Base-by-base conservation (phyloP, 129 eudicot species). In the Ambrosia trifida region DNA sequence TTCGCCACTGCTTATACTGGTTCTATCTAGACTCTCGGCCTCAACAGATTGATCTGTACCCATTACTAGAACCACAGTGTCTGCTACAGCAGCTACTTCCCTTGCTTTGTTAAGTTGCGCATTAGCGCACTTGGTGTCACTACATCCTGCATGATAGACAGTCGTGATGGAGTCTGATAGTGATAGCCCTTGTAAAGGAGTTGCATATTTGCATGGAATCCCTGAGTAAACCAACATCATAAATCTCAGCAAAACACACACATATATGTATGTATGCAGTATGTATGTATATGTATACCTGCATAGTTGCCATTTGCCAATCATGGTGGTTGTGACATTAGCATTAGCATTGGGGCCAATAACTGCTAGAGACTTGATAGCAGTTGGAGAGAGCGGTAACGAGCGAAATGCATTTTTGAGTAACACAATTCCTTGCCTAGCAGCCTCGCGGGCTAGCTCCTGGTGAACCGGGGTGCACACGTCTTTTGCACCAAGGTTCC, bases 271-370 rank as follows among this genome's bases (percentile, higher is more conserved):
- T 51, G 8, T 13, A 7, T n/a, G 14, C n/a, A n/a, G n/a, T n/a
- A n/a, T n/a, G n/a, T n/a, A n/a, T 38, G n/a, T 18, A 13, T 30
- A 24, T 28, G 60, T 17, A 44, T 40, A 73, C 88, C 88, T 31
- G 83, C 85, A n/a, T n/a, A n/a, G n/a, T n/a, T n/a, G 12, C 80
- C 80, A 20, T 74, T 80, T 18, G n/a, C 88, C 72, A 4, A 84
- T 35, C 88, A 84, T 84, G 17, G 83, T 41, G 13, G 31, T 58
- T 9, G 83, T 84, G 36, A 63, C 88, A 51, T 73, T 52, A 43
- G n/a, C n/a, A n/a, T n/a, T n/a, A n/a, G 85, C 83, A 70, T 77
- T 77, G 36, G 88, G 88, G 16, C 88, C 88, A 17, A 84, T 77
- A 1, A 84, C 32, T 11, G 88, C 88, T 47, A 80, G 54, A 9